Conservation (phyloP, 2,329 filamentous ascomycete species). For the Microsporum canis region DNA sequence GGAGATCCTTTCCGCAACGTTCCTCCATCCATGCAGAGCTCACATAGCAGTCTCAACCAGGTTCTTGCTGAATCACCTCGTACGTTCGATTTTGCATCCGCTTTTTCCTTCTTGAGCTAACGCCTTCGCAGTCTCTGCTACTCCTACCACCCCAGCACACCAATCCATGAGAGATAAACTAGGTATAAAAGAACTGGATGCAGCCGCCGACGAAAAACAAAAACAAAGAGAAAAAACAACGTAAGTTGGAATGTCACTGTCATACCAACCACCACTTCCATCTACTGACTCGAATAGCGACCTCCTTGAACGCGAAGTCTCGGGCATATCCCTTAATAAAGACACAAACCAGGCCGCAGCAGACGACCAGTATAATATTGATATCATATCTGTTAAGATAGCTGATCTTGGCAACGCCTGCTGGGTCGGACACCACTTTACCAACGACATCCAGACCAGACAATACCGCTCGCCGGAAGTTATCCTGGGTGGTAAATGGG, state of each 20-base stretch:
- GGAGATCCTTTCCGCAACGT: conserved; percentile 54
- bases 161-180: conserved; percentile 51
- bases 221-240: conserved; percentile 86
- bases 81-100: conserved; percentile 35
- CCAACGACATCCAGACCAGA: conserved; percentile 95
- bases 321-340: conserved; percentile 86
- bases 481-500: conserved; percentile 94
- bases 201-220: conserved; percentile 52
- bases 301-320: conserved; percentile 82
- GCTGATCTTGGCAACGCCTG: conserved; percentile 96
- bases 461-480: conserved; percentile 97
- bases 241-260: conserved; percentile 45
- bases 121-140: conserved; percentile 28
- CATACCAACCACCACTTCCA: no score
- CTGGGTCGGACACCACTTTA: conserved; percentile 98
- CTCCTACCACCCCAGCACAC: conserved; percentile 41
- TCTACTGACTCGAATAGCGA: conserved; percentile 45
- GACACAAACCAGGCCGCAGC: conserved; percentile 54
- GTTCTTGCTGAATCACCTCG: conserved; percentile 62
- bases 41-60: conserved; percentile 69
- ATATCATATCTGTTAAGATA: conserved; percentile 96
- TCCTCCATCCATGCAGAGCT: conserved; percentile 46
- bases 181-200: conserved; percentile 42
- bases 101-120: background rate
- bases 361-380: conserved; percentile 43